These are phyloP conservation scores for Pezicula carpinea DNA, from an alignment of 2,329 filamentous ascomycete species.

Conservation along the genomic window DNA sequence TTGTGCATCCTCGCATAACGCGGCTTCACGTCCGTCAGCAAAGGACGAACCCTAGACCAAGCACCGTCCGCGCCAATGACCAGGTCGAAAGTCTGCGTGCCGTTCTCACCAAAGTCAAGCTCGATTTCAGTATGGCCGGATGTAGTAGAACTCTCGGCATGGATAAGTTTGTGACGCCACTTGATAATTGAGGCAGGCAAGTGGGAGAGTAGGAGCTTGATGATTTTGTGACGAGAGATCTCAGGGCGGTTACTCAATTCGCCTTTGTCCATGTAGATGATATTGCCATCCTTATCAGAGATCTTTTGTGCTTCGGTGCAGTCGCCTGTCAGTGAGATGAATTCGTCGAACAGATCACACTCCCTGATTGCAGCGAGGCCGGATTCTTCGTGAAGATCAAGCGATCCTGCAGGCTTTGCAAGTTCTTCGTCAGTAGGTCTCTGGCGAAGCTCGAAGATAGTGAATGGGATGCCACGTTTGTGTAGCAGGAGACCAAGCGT, in stretches of 20 bases:
- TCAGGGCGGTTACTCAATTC: slow-evolving; percentile 17
- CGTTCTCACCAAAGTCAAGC: slow-evolving; percentile 4
- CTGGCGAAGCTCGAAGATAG: slow-evolving; percentile 32
- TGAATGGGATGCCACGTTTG: slow-evolving; percentile 29
- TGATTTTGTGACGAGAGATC: slow-evolving; percentile 21
- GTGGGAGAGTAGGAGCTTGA: slow-evolving; percentile 17
- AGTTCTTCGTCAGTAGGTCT: slow-evolving; percentile 24
- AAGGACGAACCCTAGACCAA: slow-evolving; percentile 31
- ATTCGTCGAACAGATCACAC: slow-evolving; percentile 39
- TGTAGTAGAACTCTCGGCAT: background rate
- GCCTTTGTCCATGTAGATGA: slow-evolving; percentile 19
- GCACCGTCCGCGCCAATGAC: slow-evolving; percentile 34
- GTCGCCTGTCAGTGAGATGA: slow-evolving; percentile 35
- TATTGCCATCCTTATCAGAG: slow-evolving; percentile 26
- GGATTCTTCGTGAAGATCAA: slow-evolving; percentile 44
- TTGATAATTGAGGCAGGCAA: slow-evolving; percentile 14
- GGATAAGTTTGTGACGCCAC: slow-evolving; percentile 16
- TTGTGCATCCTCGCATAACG: slow-evolving; percentile 33
- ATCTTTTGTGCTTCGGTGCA: slow-evolving; percentile 37
- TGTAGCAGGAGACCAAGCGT: slow-evolving; percentile 43
- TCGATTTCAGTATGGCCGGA: slow-evolving; percentile 1
- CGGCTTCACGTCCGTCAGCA: slow-evolving; percentile 27
- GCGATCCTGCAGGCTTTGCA: slow-evolving; percentile 33
- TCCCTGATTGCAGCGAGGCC: slow-evolving; percentile 41
- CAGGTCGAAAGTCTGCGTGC: slow-evolving; percentile 25